Evolutionary conservation across 306 rosid species (phyloP), one percentile per base, ranked within the genome.

Genomic region (Sesbania bispinosa): DNA sequence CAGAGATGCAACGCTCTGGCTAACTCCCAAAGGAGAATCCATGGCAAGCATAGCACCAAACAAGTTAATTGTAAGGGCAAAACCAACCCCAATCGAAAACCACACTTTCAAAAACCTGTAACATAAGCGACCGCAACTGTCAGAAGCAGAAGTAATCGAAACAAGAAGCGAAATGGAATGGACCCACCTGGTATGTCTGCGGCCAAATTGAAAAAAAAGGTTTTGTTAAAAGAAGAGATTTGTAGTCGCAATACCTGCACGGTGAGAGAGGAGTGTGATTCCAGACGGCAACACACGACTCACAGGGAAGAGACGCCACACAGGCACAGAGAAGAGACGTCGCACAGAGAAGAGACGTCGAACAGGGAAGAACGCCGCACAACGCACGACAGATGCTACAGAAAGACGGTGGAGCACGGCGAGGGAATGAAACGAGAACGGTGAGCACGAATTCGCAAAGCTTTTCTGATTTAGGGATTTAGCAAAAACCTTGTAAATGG

Each of bases 71-170:
- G 87, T 67, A 43, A 89, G 73, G 57, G 86, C 62, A 72, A 85
- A 87, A 21, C 90, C 96, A 55, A 80, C 80, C 54, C 96, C 90
- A 47, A 85, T 41, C 43, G 90, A 83, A 75, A 85, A 91, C 97
- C 97, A 91, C 0, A 54, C 60, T 29, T 67, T 77, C 29, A 85
- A 76, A 58, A 26, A 7, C 85, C 89, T 85, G 63, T 4, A 67
- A 42, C 14, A 36, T 5, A 16, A 41, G 2, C 10, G 41, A 20
- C 11, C 19, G 68, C 41, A 59, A 64, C 11, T 1, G 30, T 46
- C 13, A 70, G 52, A 48, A 57, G n/a, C n/a, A 26, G 42, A 55
- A 53, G 30, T 3, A 29, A 29, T 30, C 46, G 16, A 32, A 30
- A 35, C 1, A 23, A 68, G 29, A 27, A 27, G 11, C 36, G 7